Evolutionary conservation across 257 asterid species (phyloP).

Genomic region (Plantago elongata): DNA sequence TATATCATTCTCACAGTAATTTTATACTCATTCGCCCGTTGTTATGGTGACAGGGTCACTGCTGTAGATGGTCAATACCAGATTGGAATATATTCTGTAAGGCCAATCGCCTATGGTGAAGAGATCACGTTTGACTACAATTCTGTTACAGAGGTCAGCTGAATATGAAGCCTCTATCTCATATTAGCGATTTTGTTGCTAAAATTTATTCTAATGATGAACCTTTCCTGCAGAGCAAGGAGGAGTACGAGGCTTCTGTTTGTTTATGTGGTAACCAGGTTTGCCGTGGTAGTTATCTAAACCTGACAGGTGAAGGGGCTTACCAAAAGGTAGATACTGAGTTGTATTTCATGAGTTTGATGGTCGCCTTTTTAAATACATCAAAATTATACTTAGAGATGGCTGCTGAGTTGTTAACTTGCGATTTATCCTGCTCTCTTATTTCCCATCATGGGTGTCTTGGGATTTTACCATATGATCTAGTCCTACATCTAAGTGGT

Average conservation of each 20-base stretch:
- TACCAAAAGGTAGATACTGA: constrained; percentile 65
- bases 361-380: neutral
- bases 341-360: neutral
- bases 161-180: constrained; percentile 9
- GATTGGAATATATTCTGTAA: constrained; percentile 89
- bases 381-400: neutral
- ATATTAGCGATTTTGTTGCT: constrained; percentile 6
- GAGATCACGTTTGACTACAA: constrained; percentile 96
- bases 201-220: constrained; percentile 15
- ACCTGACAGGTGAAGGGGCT: constrained; percentile 96
- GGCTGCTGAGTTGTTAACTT: neutral
- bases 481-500: constrained; percentile 16
- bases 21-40: constrained; percentile 18
- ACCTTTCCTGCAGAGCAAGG: constrained; percentile 71
- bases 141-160: constrained; percentile 95
- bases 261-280: constrained; percentile 98
- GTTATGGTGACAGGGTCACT: constrained; percentile 67
- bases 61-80: constrained; percentile 99
- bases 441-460: constrained; percentile 1
- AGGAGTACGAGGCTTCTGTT: constrained; percentile 98
- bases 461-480: constrained; percentile 9
- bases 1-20: neutral
- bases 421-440: neutral
- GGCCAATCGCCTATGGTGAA: constrained; percentile 93
- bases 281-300: constrained; percentile 96